Evolutionary conservation across 2,329 filamentous ascomycete species (phyloP).

Genomic region (Bipolaris zeicola): DNA sequence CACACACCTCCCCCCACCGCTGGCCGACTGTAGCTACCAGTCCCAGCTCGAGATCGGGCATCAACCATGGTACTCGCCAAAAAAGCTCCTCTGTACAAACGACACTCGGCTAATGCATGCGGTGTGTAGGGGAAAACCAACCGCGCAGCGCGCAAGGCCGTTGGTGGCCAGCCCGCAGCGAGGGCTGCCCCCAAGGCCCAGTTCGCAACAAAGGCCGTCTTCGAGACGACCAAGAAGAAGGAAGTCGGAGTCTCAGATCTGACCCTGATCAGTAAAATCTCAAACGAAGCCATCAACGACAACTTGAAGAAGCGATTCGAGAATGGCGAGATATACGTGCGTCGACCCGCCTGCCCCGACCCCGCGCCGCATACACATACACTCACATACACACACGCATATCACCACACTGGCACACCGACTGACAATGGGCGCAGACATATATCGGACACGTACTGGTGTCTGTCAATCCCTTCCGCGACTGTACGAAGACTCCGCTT

Average conservation of each 20-base stretch:
- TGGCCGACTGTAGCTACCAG: conserved; percentile 16
- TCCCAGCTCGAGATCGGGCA: conserved; percentile 40
- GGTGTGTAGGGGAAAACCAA: conserved; percentile 58
- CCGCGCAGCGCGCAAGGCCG: conserved; percentile 62
- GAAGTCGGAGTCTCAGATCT: conserved; percentile 98
- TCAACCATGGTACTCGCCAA: conserved; percentile 41
- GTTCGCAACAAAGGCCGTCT: conserved; percentile 93
- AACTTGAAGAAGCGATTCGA: conserved; percentile 98
- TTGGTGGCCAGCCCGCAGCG: conserved; percentile 51
- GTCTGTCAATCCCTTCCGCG: conserved; percentile 96
- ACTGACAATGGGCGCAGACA: conserved; percentile 61
- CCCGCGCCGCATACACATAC: conserved; percentile 25
- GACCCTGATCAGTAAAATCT: conserved; percentile 96
- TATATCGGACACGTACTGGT: conserved; percentile 99
- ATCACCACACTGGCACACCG: conserved; percentile 16
- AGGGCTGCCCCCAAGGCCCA: conserved; percentile 56
- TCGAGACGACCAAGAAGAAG: conserved; percentile 97
- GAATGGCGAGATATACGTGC: conserved; percentile 91
- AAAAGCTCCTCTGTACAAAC: conserved; percentile 6
- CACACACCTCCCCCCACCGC: conserved; percentile 17
- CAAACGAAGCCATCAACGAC: conserved; percentile 98
- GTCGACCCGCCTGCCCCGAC: conserved; percentile 41
- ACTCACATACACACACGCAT: conserved; percentile 15
- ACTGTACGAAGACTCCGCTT: conserved; percentile 60
- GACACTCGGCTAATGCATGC: conserved; percentile 25